phyloP scores from a whole-genome alignment of 2,329 filamentous ascomycete genomes.

The Colletotrichum simmondsii region DNA sequence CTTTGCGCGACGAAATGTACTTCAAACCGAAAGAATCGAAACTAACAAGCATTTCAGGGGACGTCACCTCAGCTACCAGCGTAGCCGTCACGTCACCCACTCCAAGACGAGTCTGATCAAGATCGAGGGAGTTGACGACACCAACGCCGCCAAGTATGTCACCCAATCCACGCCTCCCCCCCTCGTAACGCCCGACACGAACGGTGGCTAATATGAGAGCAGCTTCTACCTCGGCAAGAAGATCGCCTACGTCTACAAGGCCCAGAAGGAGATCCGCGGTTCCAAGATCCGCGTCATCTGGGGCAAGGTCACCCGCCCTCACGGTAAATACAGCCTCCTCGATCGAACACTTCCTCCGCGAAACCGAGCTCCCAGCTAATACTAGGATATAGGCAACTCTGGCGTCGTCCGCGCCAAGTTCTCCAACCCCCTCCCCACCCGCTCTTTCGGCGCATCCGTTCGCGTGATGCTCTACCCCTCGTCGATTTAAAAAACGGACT shows the following conservation, averaged over 20 bases:
- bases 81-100: constrained; percentile 91
- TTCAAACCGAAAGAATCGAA: background rate
- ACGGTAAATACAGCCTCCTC: constrained; percentile 71
- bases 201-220: constrained; percentile 39
- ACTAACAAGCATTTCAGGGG: constrained; percentile 67
- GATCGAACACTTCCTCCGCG: background rate
- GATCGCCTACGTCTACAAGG: constrained; percentile 98
- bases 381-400: constrained; percentile 79
- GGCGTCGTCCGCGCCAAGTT: constrained; percentile 98
- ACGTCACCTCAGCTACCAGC: constrained; percentile 98
- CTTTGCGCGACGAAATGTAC: background rate
- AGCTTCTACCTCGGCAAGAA: constrained; percentile 99
- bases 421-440: constrained; percentile 92
- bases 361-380: constrained; percentile 22
- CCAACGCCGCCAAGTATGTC: constrained; percentile 85
- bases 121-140: constrained; percentile 97
- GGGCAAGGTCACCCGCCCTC: constrained; percentile 96
- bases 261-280: constrained; percentile 92
- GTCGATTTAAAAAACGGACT: constrained; percentile 81
- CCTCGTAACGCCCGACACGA: background rate
- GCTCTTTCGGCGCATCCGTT: constrained; percentile 96
- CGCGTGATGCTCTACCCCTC: constrained; percentile 98
- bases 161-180: background rate
- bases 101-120: constrained; percentile 94
- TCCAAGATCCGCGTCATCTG: constrained; percentile 99